A percentile compares a stretch with the other conserved stretches of the same genome.
phyloP scores from a whole-genome alignment of 2,329 filamentous ascomycete genomes.

The Monilinia aucupariae region DNA sequence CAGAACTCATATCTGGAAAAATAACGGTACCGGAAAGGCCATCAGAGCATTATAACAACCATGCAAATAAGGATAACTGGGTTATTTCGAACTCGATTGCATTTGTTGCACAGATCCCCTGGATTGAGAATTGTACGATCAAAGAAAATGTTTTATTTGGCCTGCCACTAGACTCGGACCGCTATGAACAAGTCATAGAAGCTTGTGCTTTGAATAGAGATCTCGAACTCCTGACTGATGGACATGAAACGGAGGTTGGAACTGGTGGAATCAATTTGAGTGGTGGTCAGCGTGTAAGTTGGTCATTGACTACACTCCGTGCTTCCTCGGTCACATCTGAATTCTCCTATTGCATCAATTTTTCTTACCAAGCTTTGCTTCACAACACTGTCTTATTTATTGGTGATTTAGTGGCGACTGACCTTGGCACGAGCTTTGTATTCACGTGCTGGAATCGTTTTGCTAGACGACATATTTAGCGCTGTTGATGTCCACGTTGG shows the following conservation, averaged over 20 bases:
- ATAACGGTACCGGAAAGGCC: conserved; percentile 51
- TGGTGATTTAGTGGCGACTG: conserved; percentile 53
- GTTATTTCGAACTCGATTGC: conserved; percentile 62
- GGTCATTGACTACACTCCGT: neutral
- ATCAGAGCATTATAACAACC: conserved; percentile 46
- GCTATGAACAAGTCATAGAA: conserved; percentile 63
- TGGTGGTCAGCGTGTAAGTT: conserved; percentile 55
- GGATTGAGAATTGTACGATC: conserved; percentile 76
- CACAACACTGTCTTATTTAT: conserved; percentile 38
- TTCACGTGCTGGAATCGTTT: conserved; percentile 65
- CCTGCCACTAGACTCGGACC: conserved; percentile 57
- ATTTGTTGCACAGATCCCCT: conserved; percentile 72
- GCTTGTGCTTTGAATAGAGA: conserved; percentile 71
- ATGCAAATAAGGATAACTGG: conserved; percentile 59
- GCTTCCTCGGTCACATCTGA: neutral
- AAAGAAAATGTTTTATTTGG: conserved; percentile 73
- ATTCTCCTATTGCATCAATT: neutral
- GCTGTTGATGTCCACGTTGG: conserved; percentile 76
- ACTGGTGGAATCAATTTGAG: conserved; percentile 78
- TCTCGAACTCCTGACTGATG: conserved; percentile 65
- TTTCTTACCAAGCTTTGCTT: neutral
- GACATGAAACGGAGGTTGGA: conserved; percentile 72
- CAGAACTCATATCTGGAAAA: conserved; percentile 58
- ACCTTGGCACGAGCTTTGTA: conserved; percentile 74
- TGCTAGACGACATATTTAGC: conserved; percentile 81